A percentile compares a stretch with the other conserved stretches of the same genome.
Evolutionary conservation across 2,329 filamentous ascomycete species (phyloP).

Genomic region (Raffaelea deltoideospora): DNA sequence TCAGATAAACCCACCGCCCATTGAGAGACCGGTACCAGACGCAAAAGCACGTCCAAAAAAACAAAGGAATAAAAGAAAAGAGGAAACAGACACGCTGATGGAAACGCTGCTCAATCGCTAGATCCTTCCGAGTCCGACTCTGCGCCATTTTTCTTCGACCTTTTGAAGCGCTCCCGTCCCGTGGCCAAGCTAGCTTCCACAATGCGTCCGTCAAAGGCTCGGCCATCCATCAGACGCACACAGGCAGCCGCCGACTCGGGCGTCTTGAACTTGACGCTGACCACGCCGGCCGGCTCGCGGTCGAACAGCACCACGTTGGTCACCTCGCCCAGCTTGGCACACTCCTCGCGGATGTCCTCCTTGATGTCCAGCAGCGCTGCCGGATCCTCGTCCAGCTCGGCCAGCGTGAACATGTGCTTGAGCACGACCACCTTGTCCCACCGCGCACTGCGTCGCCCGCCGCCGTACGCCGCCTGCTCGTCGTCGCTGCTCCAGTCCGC

Average conservation of each 20-base stretch:
- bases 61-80: not conserved
- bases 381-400: constrained; percentile 74
- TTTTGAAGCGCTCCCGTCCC: constrained; percentile 48
- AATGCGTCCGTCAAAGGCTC: constrained; percentile 58
- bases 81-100: not conserved
- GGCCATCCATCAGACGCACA: constrained; percentile 60
- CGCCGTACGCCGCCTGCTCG: constrained; percentile 22
- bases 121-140: constrained; percentile 8
- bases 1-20: no score
- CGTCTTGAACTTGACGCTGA: constrained; percentile 68
- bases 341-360: constrained; percentile 85
- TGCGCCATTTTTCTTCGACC: constrained; percentile 11
- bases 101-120: no score
- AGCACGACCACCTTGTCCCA: constrained; percentile 76
- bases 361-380: constrained; percentile 79
- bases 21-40: no score
- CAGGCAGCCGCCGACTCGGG: constrained; percentile 57
- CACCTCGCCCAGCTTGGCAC: constrained; percentile 69
- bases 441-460: constrained; percentile 16
- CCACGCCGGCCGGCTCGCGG: constrained; percentile 67
- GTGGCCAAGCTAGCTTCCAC: constrained; percentile 59
- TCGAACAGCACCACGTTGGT: constrained; percentile 90
- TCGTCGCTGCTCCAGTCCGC: constrained; percentile 94
- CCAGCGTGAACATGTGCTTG: constrained; percentile 82
- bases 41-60: not conserved